Evolutionary conservation across 1,284 basidiomycete species (phyloP).

Genomic region (Melampsora abietis-canadensis): DNA sequence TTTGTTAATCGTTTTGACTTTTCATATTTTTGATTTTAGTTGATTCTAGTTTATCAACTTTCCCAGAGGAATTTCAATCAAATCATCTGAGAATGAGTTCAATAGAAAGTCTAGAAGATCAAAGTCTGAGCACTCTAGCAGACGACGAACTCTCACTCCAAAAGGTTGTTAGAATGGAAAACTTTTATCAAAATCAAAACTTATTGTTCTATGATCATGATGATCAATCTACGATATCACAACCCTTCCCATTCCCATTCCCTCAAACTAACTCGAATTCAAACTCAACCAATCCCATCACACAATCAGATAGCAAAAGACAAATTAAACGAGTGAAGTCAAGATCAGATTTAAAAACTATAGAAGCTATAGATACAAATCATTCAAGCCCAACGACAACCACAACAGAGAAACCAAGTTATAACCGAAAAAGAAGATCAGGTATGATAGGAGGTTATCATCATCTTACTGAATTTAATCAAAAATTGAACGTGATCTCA

Average conservation of each 20-base stretch:
- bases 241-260: not conserved
- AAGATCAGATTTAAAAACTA: not conserved
- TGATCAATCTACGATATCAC: not conserved
- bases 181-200: not conserved
- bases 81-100: not conserved
- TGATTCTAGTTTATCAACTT: not conserved
- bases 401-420: not conserved
- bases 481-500: not conserved
- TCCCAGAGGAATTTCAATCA: not conserved
- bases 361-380: not conserved
- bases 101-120: no score
- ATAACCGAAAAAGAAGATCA: not conserved
- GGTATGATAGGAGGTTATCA: not conserved
- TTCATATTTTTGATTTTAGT: not conserved
- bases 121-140: no score
- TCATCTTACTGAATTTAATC: not conserved
- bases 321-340: not conserved
- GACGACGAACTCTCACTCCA: no score
- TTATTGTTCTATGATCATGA: not conserved
- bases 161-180: no score
- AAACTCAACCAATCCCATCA: not conserved
- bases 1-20: not conserved
- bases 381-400: no score
- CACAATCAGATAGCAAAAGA: not conserved
- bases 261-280: not conserved